Base-by-base conservation (phyloP, 2,329 filamentous ascomycete genomes). In the Aschersonia sp. region DNA sequence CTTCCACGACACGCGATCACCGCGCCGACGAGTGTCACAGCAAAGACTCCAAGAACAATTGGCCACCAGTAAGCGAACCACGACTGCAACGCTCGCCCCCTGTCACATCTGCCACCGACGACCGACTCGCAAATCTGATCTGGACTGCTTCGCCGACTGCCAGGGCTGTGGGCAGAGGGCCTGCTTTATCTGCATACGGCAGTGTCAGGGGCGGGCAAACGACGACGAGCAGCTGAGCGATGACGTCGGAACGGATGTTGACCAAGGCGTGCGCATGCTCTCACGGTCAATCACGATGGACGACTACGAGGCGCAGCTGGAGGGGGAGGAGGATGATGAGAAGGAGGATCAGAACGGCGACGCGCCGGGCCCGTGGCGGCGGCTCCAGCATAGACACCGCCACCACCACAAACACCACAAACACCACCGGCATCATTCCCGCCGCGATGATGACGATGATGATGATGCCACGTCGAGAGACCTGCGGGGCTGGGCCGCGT, bases 101-200 rank as follows among this genome's bases (percentile, higher is more conserved):
- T 86, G 82, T 59, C 78, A 84, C 63, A 76, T 84, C 52, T 86
- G 82, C 67, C 74, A 75, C 55, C 74, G 79, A 41, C 73, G 74
- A 47, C 82, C 82, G 1, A 80, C 71, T 46, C 77, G 77, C 54
- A 82, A 76, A 58, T 71, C 71, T 5, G 79, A 85, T 48, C 69
- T 85, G 35, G 79, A 83, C 59, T 76, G 74, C 8, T 84, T 79
- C 57, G 73, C 78, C 44, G 70, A 78, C 55, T 86, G 82, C 59
- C 66, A 74, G 53, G 71, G 74, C 11, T 86, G 82, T 57, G 67
- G 70, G 8, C 66, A 74, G 51, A 69, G 79, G 41, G 76, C 81
- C 0, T 86, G 82, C 58, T 84, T 75, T 56, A 70, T 86, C n/a
- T 86, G 82, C 58, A 74, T 83, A 43, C 66, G 82, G 30, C 67